Base-by-base conservation (phyloP, 208 protist species). In the Trypanosoma conorhini region DNA sequence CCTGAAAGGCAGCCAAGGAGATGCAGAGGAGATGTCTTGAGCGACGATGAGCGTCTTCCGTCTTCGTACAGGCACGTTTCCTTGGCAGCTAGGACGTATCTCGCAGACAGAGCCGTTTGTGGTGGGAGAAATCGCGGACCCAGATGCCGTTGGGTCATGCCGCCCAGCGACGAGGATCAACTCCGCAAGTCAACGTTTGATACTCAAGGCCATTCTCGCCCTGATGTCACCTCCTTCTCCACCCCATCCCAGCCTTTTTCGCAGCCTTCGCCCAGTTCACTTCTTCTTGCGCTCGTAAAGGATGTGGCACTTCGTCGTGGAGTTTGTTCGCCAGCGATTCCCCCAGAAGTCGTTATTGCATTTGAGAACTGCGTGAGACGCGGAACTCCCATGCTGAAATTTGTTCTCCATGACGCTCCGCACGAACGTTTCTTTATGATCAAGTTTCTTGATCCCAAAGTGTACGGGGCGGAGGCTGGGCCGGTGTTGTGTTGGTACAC, bases 341-440 rank as follows among this genome's bases (percentile, higher is more conserved):
- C 77, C 1, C 74, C 72, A 0, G 87, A 92, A 77, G 84, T 92
- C 15, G 77, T 80, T 30, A 75, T 92, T 50, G 87, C 87, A 0
- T 92, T 89, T 67, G 84, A 92, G 70, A 86, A 82, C 63, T 86
- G 79, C 63, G 71, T 92, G 19, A 68, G 74, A 51, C 54, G 69
- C 15, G 87, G 87, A 19, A 81, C 70, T 1, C 67, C 58, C 44
- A 78, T 92, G 77, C 67, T 85, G 52, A 88, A 89, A 67, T 92
- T 92, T 46, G 55, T 84, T 24, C 31, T 60, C 5, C 57, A 70
- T 54, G 82, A 84, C 26, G 79, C 82, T 0, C 87, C 87, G 22
- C 83, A 88, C 59, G 22, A 75, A 5, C 83, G 84, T 69, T 92
- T 81, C 63, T 92, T 92, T 62, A 58, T 73, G 28, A 78, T 92